phyloP scores from a whole-genome alignment of 139 green algal genomes.

The Asterochloris sp. region DNA sequence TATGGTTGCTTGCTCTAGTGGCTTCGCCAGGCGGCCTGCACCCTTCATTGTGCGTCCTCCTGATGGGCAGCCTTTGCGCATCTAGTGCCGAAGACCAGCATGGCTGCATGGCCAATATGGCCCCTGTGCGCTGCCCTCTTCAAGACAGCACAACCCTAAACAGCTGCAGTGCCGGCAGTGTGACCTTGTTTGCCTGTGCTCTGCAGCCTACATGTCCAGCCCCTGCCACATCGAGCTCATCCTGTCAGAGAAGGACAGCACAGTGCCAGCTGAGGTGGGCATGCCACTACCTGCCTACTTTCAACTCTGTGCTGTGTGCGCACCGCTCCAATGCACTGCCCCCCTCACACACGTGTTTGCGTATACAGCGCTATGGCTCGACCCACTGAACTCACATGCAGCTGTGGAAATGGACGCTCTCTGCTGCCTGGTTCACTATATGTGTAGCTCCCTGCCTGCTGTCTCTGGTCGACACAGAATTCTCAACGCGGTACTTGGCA shows the following conservation, averaged over 20 bases:
- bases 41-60: background rate
- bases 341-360: too few species aligned
- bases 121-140: too few species aligned
- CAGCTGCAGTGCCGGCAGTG: too few species aligned
- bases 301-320: background rate
- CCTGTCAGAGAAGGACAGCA: slow-evolving; percentile 81
- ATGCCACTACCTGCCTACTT: background rate
- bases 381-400: too few species aligned
- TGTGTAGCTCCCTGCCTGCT: background rate
- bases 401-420: background rate
- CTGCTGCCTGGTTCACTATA: background rate
- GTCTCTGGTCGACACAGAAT: background rate
- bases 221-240: slow-evolving; percentile 98
- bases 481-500: background rate
- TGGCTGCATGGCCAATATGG: too few species aligned
- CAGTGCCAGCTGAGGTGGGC: slow-evolving; percentile 61
- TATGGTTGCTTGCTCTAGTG: background rate
- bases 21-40: background rate
- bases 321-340: background rate
- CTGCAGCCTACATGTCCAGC: slow-evolving; percentile 90
- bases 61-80: too few species aligned
- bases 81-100: too few species aligned
- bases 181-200: background rate
- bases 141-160: too few species aligned
- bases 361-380: too few species aligned